Evolutionary conservation across 2,329 filamentous ascomycete species (phyloP).

Genomic region (Lachnellula occidentalis): DNA sequence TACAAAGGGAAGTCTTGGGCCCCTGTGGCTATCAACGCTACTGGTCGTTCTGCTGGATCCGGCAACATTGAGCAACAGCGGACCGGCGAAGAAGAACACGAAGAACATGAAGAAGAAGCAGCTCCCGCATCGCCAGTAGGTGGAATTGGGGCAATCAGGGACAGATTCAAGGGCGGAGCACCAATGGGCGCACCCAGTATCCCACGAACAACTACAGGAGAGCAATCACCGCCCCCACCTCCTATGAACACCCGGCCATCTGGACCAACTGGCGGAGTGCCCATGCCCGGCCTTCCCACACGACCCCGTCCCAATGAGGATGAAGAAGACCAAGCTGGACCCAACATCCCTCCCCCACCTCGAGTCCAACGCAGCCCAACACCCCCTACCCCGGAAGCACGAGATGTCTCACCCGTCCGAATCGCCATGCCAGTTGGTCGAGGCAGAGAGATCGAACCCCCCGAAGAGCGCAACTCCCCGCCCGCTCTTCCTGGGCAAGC

Average conservation of each 20-base stretch:
- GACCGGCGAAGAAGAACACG: slow-evolving; percentile 51
- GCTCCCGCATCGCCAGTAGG: slow-evolving; percentile 52
- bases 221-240: slow-evolving; percentile 33
- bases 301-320: slow-evolving; percentile 46
- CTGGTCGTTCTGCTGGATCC: slow-evolving; percentile 52
- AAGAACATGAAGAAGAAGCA: slow-evolving; percentile 41
- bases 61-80: slow-evolving; percentile 50
- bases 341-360: slow-evolving; percentile 37
- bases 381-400: slow-evolving; percentile 41
- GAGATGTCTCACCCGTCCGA: slow-evolving; percentile 69
- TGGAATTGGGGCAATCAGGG: slow-evolving; percentile 68
- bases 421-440: slow-evolving; percentile 81
- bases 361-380: slow-evolving; percentile 32
- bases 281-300: slow-evolving; percentile 70
- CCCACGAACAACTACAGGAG: slow-evolving; percentile 24
- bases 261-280: slow-evolving; percentile 69
- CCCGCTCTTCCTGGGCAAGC: slow-evolving; percentile 59
- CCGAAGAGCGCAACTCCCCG: slow-evolving; percentile 42
- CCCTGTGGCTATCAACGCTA: slow-evolving; percentile 69
- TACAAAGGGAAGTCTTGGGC: slow-evolving; percentile 90
- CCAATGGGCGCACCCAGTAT: slow-evolving; percentile 55
- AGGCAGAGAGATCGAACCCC: slow-evolving; percentile 47
- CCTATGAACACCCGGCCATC: slow-evolving; percentile 33
- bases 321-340: slow-evolving; percentile 48
- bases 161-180: slow-evolving; percentile 74